These are phyloP conservation scores for Russula sp. DNA, from an alignment of 768 basidiomycete genomes.

Conservation along the genomic window DNA sequence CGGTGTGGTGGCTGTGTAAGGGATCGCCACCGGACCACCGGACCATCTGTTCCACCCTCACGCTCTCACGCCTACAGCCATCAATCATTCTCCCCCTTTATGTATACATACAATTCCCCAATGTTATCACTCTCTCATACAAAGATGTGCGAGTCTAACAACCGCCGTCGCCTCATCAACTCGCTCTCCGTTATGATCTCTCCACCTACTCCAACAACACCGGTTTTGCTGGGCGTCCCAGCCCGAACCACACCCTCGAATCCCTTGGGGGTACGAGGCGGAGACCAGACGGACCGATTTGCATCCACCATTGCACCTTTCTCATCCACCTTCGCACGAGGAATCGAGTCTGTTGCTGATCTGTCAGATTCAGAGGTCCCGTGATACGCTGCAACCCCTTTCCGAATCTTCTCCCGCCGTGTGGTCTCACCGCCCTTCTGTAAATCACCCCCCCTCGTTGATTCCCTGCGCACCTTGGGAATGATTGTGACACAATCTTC, in stretches of 20 bases:
- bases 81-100: neutral
- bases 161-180: conserved; percentile 67
- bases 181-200: conserved; percentile 73
- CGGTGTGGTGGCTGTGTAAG: conserved; percentile 11
- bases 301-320: neutral
- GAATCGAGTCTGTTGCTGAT: neutral
- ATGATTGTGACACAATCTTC: conserved; percentile 71
- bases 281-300: conserved; percentile 1
- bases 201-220: conserved; percentile 50
- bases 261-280: conserved; percentile 11
- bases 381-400: conserved; percentile 2
- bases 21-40: conserved; percentile 6
- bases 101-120: neutral
- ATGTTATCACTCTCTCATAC: conserved; percentile 16
- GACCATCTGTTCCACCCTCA: no score
- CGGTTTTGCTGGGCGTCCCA: conserved; percentile 18
- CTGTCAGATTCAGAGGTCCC: neutral
- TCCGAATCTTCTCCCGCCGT: conserved; percentile 12
- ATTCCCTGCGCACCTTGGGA: conserved; percentile 39
- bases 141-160: conserved; percentile 70
- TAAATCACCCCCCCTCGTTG: conserved; percentile 22
- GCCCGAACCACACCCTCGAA: conserved; percentile 1
- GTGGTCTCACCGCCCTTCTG: conserved; percentile 22
- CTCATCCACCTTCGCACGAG: neutral
- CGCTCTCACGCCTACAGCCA: neutral